Evolutionary conservation across 768 basidiomycete genomes (phyloP).

Genomic region (Hortiboletus campestris): DNA sequence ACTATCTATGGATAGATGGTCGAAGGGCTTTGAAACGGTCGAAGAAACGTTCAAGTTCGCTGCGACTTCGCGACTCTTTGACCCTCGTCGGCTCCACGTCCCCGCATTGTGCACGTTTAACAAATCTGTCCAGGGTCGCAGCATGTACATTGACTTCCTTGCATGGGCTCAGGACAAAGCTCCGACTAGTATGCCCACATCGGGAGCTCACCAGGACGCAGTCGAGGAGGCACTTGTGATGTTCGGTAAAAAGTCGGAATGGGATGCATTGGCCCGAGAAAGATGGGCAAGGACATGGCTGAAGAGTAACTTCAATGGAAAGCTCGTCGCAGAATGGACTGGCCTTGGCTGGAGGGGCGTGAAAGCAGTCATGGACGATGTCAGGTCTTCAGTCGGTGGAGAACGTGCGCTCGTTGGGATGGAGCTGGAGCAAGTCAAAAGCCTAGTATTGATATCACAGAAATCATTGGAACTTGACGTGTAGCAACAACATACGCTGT

Average conservation of each 20-base stretch:
- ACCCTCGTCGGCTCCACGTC: constrained; percentile 37
- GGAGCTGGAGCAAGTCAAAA: constrained; percentile 41
- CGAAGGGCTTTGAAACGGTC: constrained; percentile 53
- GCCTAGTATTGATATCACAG: constrained; percentile 37
- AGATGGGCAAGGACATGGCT: constrained; percentile 30
- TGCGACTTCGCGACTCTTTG: constrained; percentile 51
- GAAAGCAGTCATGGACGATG: constrained; percentile 50
- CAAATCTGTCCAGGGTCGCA: constrained; percentile 46
- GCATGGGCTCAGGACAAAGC: constrained; percentile 40
- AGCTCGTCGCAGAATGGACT: constrained; percentile 54
- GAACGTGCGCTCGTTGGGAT: constrained; percentile 42
- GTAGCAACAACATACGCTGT: constrained; percentile 12
- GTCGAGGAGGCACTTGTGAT: constrained; percentile 47
- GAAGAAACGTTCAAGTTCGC: constrained; percentile 59
- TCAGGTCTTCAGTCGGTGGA: constrained; percentile 47
- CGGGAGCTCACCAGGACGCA: constrained; percentile 19
- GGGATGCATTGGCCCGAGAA: constrained; percentile 37
- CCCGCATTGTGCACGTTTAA: constrained; percentile 35
- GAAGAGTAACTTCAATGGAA: constrained; percentile 50
- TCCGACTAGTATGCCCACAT: constrained; percentile 8
- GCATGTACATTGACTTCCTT: constrained; percentile 61
- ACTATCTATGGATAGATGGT: constrained; percentile 51
- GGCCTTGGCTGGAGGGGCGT: constrained; percentile 46
- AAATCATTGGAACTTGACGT: constrained; percentile 17
- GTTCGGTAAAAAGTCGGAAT: constrained; percentile 52